Evolutionary conservation across 1,284 basidiomycete species (phyloP).

Genomic region (Mycena citricolor): DNA sequence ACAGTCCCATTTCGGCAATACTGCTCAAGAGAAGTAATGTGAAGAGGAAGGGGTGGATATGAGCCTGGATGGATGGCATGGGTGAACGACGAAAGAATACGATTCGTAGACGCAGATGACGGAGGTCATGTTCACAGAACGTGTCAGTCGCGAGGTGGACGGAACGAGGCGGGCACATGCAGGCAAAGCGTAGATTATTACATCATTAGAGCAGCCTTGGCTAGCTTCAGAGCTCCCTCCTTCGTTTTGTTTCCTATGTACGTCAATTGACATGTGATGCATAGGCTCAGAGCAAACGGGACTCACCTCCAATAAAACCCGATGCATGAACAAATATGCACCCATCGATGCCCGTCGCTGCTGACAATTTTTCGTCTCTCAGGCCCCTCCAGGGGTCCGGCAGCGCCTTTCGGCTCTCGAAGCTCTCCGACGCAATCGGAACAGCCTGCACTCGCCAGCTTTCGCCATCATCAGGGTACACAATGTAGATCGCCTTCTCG

Average conservation of each 20-base stretch:
- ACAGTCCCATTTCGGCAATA: constrained; percentile 69
- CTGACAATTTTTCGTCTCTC: constrained; percentile 79
- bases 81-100: not conserved
- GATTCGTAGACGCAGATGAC: too few relatives aligned
- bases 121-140: too few relatives aligned
- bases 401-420: constrained; percentile 88
- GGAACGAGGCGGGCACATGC: too few relatives aligned
- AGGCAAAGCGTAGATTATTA: constrained; percentile 28
- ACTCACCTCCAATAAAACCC: constrained; percentile 92
- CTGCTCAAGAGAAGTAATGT: constrained; percentile 64
- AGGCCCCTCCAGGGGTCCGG: constrained; percentile 94
- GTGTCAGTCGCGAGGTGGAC: too few relatives aligned
- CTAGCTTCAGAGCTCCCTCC: constrained; percentile 85
- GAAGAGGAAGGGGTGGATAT: constrained; percentile 71
- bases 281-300: constrained; percentile 1
- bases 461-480: constrained; percentile 86
- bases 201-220: constrained; percentile 63
- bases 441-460: constrained; percentile 96
- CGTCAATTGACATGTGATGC: constrained; percentile 7
- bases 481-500: constrained; percentile 74
- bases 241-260: constrained; percentile 83
- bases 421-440: constrained; percentile 79
- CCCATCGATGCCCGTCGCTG: constrained; percentile 76
- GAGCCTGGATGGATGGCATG: constrained; percentile 47
- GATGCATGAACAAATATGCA: constrained; percentile 93